Evolutionary conservation across 2,329 filamentous ascomycete genomes (phyloP).

Genomic region (Paraphaeosphaeria minitans): DNA sequence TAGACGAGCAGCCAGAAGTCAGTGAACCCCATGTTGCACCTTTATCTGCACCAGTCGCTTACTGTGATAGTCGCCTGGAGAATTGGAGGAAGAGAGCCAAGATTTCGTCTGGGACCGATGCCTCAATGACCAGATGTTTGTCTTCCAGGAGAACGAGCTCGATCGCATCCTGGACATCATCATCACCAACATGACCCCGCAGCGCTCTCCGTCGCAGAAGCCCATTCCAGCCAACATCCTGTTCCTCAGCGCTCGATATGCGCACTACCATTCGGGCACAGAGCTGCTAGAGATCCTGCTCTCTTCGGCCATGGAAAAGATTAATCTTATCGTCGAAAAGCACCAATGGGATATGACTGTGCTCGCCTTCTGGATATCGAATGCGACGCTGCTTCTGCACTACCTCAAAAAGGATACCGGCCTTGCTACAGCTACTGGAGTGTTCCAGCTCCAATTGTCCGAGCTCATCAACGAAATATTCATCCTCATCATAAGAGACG

Average conservation of each 20-base stretch:
- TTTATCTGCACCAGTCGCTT: slow-evolving; percentile 24
- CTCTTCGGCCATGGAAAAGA: slow-evolving; percentile 88
- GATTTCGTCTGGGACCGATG: slow-evolving; percentile 97
- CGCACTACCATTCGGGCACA: slow-evolving; percentile 90
- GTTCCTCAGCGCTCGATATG: slow-evolving; percentile 93
- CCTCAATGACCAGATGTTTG: slow-evolving; percentile 98
- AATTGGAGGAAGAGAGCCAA: slow-evolving; percentile 86
- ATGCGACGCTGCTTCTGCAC: slow-evolving; percentile 91
- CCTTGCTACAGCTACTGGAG: slow-evolving; percentile 76
- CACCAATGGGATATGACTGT: slow-evolving; percentile 99
- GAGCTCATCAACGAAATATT: slow-evolving; percentile 98
- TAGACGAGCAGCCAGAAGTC: slow-evolving; percentile 94
- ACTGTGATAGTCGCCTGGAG: slow-evolving; percentile 58
- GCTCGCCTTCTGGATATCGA: slow-evolving; percentile 97
- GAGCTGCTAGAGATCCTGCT: slow-evolving; percentile 84
- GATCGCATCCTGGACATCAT: slow-evolving; percentile 92
- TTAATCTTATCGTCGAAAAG: slow-evolving; percentile 93
- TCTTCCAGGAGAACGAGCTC: slow-evolving; percentile 94
- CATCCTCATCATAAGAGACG: slow-evolving; percentile 94
- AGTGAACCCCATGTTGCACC: slow-evolving; percentile 30
- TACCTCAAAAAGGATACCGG: slow-evolving; percentile 95
- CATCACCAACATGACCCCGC: slow-evolving; percentile 97
- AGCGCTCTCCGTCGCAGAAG: slow-evolving; percentile 94
- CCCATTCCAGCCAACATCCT: slow-evolving; percentile 97
- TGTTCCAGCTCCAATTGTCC: slow-evolving; percentile 90